phyloP scores from a whole-genome alignment of 2,329 filamentous ascomycete species.

The Aspergillus costaricaensis region DNA sequence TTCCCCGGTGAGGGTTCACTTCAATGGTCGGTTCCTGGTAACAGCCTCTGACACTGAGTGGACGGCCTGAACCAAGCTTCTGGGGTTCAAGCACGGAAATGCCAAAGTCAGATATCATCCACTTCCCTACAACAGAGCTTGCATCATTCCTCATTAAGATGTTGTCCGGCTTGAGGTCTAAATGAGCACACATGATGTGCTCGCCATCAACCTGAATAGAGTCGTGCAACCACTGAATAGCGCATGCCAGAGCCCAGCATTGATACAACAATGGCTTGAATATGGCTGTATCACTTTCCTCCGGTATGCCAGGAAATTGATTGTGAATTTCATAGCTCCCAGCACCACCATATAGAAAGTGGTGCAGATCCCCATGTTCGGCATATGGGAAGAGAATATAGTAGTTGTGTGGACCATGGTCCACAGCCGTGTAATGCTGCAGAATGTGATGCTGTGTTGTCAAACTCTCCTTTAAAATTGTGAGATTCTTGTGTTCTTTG shows the following conservation, averaged over 20 bases:
- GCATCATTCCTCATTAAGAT: neutral
- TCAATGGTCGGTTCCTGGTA: neutral
- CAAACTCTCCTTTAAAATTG: neutral
- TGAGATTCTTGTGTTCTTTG: neutral
- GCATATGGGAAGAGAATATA: neutral
- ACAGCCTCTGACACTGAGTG: neutral
- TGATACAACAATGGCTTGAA: neutral
- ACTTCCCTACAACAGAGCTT: neutral
- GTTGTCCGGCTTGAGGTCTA: neutral
- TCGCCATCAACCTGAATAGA: neutral
- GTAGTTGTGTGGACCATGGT: neutral
- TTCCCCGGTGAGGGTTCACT: neutral
- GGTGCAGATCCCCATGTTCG: neutral
- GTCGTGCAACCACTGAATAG: neutral
- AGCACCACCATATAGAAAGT: neutral
- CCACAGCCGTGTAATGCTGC: neutral
- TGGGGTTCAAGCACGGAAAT: neutral
- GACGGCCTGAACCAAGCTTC: neutral
- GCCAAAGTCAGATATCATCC: neutral
- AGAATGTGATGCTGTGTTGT: neutral
- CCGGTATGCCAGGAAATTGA: neutral
- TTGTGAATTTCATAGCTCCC: neutral
- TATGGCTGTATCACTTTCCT: neutral
- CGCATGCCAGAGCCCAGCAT: neutral
- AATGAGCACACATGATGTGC: neutral